Conservation (phyloP, 192 early-diverging fungal genomes). For the Helicostylum pulchrum region DNA sequence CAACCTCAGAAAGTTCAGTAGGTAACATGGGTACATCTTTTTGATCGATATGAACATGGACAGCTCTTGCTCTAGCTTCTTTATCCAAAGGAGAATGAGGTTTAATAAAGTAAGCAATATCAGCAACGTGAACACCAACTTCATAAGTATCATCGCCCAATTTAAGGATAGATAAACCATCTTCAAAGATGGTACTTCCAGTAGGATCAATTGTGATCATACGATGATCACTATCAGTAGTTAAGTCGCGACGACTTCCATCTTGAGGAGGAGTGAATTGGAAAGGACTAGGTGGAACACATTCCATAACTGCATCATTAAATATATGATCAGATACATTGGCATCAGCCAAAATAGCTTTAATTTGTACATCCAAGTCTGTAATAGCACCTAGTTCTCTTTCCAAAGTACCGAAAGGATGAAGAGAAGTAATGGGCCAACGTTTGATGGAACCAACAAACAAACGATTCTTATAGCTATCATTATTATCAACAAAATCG, state of each 20-base stretch:
- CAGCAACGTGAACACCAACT: conserved; percentile 84
- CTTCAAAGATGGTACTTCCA: conserved; percentile 63
- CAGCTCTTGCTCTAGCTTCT: conserved; percentile 88
- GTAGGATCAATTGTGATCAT: conserved; percentile 88
- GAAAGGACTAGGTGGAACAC: conserved; percentile 73
- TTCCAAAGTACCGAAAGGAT: conserved; percentile 72
- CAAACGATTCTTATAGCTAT: conserved; percentile 50
- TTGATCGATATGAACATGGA: conserved; percentile 92
- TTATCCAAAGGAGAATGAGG: conserved; percentile 87
- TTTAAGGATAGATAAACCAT: conserved; percentile 65
- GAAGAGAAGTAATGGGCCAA: conserved; percentile 67
- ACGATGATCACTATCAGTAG: conserved; percentile 49
- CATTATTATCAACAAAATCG: conserved; percentile 67
- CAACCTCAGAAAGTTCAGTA: conserved; percentile 81
- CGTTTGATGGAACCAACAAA: conserved; percentile 63
- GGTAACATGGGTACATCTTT: conserved; percentile 97
- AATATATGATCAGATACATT: conserved; percentile 71
- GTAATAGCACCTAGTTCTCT: conserved; percentile 74
- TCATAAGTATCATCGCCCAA: conserved; percentile 68
- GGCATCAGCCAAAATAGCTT: conserved; percentile 77
- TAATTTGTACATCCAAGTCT: conserved; percentile 73
- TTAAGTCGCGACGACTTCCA: conserved; percentile 69
- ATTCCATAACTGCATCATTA: conserved; percentile 67
- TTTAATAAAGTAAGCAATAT: conserved; percentile 96
- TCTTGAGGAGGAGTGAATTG: conserved; percentile 66